Percentiles rank a stretch among this genome's conserved stretches.
Conservation (phyloP, 768 basidiomycete species). For the Leucosporidium scottii region DNA sequence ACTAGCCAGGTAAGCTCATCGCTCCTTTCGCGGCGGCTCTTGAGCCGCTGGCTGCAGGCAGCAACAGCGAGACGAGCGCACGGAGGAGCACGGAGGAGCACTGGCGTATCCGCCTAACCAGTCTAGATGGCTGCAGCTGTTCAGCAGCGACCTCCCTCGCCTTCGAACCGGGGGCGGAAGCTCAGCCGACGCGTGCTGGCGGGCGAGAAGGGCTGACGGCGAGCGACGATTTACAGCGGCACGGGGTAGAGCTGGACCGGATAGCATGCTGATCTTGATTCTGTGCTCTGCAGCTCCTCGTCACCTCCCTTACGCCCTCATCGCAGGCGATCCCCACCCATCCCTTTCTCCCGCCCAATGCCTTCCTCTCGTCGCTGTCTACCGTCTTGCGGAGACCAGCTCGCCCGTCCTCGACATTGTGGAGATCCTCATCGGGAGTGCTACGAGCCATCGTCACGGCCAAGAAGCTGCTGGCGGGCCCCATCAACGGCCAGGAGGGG, state of each 20-base stretch:
- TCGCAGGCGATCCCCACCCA: slow-evolving; percentile 26
- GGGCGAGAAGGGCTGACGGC: no score
- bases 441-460: slow-evolving; percentile 29
- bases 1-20: slow-evolving; percentile 1
- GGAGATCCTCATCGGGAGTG: slow-evolving; percentile 23
- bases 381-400: slow-evolving; percentile 10
- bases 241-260: background rate
- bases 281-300: slow-evolving; percentile 6
- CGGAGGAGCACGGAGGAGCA: background rate
- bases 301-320: slow-evolving; percentile 20
- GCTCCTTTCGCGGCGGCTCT: background rate
- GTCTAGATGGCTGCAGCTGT: background rate
- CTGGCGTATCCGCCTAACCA: background rate
- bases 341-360: slow-evolving; percentile 28
- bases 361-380: slow-evolving; percentile 28
- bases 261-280: no score
- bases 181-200: background rate
- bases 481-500: background rate
- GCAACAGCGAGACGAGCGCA: background rate
- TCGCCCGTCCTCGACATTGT: slow-evolving; percentile 18
- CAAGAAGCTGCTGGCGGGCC: slow-evolving; percentile 12
- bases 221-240: background rate
- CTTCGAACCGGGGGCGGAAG: background rate
- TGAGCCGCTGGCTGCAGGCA: background rate
- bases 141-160: background rate